Evolutionary conservation across 2,329 filamentous ascomycete species (phyloP), one percentile per base, ranked within the genome.

Genomic region (Hymenotorrendiella dingleyae): DNA sequence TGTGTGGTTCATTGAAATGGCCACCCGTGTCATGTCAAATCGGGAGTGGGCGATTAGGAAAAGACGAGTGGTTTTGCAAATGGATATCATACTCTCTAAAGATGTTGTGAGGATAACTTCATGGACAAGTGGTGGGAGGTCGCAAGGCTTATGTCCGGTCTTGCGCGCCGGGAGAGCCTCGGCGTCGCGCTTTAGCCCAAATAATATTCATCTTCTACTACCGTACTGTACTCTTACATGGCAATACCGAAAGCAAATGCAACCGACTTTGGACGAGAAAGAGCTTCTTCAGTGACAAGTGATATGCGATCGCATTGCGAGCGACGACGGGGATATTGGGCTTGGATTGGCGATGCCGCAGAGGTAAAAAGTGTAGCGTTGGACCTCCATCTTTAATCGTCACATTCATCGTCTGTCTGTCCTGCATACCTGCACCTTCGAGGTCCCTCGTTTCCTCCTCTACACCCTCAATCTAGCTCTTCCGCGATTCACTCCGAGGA

Each of bases 171-270:
- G n/a, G n/a, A n/a, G n/a, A n/a, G n/a, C n/a, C n/a, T n/a, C n/a
- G n/a, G n/a, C n/a, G n/a, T n/a, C n/a, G n/a, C n/a, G n/a, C n/a
- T n/a, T n/a, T n/a, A n/a, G n/a, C 43, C 41, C 28, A 40, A 43
- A 47, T 45, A 24, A 49, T 43, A 50, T 52, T 46, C 47, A 47
- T 46, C 49, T 29, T 42, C 34, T 46, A 24, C 42, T n/a, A n/a
- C n/a, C n/a, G n/a, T n/a, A n/a, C n/a, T n/a, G n/a, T n/a, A n/a
- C 46, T 49, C 32, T 45, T 53, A 46, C 49, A 54, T 59, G 56
- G 56, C 49, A 58, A 57, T 51, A n/a, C 53, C 35, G 47, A 57
- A 47, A 53, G 51, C 50, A 50, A n/a, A 51, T 53, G 30, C 49
- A 40, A 42, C 32, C 41, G 44, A 54, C 49, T 47, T 48, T 45